Percentiles rank a stretch among this genome's conserved stretches.
These are phyloP conservation scores for Aspergillus sp. DNA, from an alignment of 2,329 filamentous ascomycete genomes.

Conservation along the genomic window DNA sequence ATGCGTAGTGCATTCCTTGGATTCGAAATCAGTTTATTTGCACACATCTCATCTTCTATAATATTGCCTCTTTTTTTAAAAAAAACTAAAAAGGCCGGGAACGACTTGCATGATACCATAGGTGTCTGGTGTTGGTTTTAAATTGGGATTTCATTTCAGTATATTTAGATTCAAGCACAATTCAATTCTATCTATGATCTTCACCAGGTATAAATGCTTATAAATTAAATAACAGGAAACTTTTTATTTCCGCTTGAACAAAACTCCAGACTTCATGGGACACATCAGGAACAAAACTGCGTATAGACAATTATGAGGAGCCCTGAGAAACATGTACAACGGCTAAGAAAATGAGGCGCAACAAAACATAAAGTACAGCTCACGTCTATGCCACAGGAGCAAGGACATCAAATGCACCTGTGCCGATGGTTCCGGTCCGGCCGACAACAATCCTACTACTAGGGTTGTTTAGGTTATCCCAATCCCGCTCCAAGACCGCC, in stretches of 20 bases:
- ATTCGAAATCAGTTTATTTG: not conserved
- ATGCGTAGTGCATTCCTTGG: constrained; percentile 27
- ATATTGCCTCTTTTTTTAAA: not conserved
- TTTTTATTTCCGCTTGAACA: constrained; percentile 37
- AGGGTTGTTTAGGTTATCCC: constrained; percentile 82
- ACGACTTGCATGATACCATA: constrained; percentile 25
- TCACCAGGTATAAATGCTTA: constrained; percentile 13
- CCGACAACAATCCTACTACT: constrained; percentile 88
- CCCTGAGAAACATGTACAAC: constrained; percentile 20
- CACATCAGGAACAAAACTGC: constrained; percentile 29
- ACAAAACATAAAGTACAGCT: constrained; percentile 8
- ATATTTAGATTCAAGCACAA: not conserved
- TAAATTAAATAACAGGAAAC: constrained; percentile 29
- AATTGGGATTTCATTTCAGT: constrained; percentile 7
- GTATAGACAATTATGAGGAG: constrained; percentile 25
- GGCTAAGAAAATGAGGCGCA: constrained; percentile 15
- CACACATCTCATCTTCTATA: constrained; percentile 6
- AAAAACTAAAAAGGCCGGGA: constrained; percentile 17
- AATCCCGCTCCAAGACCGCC: constrained; percentile 84
- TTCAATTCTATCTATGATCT: constrained; percentile 2
- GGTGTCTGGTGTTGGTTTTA: constrained; percentile 22
- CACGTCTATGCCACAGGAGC: constrained; percentile 45
- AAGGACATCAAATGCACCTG: constrained; percentile 88
- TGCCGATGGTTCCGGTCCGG: constrained; percentile 77
- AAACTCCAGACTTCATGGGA: constrained; percentile 39